phyloP scores from a whole-genome alignment of 805 yeast genomes.

The Priceomyces haplophilus region DNA sequence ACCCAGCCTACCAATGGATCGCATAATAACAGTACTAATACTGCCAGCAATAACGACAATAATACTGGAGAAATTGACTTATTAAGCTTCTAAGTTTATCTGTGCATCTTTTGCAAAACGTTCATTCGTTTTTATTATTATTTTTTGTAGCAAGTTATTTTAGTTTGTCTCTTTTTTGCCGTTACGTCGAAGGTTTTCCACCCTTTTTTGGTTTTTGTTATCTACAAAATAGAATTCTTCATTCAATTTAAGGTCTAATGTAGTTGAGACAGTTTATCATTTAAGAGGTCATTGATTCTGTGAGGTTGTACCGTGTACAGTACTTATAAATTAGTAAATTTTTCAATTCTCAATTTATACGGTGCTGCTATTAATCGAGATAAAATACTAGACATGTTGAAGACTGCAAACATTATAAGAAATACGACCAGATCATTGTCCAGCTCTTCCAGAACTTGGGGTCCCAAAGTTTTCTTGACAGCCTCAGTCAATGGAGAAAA shows the following conservation, averaged over 20 bases:
- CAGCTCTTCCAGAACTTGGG: slow-evolving; percentile 41
- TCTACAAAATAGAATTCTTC: too few relatives aligned
- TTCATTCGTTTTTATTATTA: background rate
- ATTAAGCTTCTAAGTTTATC: slow-evolving; percentile 39
- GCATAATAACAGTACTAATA: slow-evolving; percentile 11
- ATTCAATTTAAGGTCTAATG: too few relatives aligned
- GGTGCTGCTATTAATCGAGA: too few relatives aligned
- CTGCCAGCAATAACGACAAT: background rate
- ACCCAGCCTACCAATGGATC: slow-evolving; percentile 9
- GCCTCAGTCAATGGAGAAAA: slow-evolving; percentile 53
- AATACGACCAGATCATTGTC: slow-evolving; percentile 49
- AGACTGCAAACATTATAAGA: slow-evolving; percentile 14
- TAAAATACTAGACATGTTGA: too few relatives aligned
- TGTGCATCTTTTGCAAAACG: background rate
- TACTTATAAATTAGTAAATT: background rate
- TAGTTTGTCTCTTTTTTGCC: too few relatives aligned
- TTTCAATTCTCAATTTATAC: background rate
- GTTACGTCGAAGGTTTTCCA: too few relatives aligned
- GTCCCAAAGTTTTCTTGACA: slow-evolving; percentile 56
- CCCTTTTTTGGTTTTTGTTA: too few relatives aligned
- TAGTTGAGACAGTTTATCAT: too few relatives aligned
- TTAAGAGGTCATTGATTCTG: too few relatives aligned
- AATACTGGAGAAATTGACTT: slow-evolving; percentile 44
- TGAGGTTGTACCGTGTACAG: too few relatives aligned
- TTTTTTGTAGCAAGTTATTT: too few relatives aligned